These are phyloP conservation scores for Tulasnella sp. DNA, from an alignment of 768 basidiomycete species.

Conservation along the genomic window DNA sequence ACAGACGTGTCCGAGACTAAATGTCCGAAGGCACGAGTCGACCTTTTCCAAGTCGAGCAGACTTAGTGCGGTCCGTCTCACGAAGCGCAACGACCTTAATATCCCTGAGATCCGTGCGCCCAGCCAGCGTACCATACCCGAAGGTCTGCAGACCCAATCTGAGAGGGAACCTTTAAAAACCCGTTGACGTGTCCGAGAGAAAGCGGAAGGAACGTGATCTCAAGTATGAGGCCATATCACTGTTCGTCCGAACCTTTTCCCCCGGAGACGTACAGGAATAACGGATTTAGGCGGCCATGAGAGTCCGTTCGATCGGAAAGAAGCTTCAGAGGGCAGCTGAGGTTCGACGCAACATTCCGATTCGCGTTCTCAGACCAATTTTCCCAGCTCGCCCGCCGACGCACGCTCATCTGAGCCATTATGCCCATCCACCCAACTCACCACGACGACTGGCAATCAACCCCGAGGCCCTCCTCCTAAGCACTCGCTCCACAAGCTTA, in stretches of 20 bases:
- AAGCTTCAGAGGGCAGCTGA: neutral
- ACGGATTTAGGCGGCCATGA: neutral
- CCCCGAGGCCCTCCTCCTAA: neutral
- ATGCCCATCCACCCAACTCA: too few relatives aligned
- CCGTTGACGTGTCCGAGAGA: neutral
- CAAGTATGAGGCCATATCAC: neutral
- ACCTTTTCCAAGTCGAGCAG: neutral
- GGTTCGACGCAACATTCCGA: neutral
- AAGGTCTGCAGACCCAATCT: neutral
- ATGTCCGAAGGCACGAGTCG: neutral
- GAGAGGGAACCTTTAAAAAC: too few relatives aligned
- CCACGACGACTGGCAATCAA: neutral
- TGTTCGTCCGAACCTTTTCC: neutral
- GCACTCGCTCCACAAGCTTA: neutral
- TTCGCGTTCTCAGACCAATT: neutral
- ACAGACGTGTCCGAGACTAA: neutral
- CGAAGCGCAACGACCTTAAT: neutral
- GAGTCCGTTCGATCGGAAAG: neutral
- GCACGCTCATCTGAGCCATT: too few relatives aligned
- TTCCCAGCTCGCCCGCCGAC: neutral
- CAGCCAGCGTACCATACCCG: neutral
- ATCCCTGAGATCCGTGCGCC: neutral
- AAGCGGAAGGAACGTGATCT: neutral
- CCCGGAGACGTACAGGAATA: neutral
- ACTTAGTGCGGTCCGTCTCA: neutral